Conservation (phyloP, 257 asterid species). For the Primulina tabacum region DNA sequence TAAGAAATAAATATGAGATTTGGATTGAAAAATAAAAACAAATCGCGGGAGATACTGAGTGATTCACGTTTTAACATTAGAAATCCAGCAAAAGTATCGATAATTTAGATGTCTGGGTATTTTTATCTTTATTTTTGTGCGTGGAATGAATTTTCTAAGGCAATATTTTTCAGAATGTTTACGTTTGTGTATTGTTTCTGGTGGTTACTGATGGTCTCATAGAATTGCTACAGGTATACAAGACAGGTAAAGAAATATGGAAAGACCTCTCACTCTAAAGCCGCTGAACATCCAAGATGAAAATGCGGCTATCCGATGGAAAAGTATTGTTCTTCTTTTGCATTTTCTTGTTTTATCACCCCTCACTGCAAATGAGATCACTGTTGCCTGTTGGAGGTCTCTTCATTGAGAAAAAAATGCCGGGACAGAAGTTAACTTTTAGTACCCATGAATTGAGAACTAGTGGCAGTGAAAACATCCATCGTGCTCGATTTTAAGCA, state of each 20-base stretch:
- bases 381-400: too few species aligned
- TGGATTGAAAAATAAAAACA: neutral
- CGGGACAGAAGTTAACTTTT: too few species aligned
- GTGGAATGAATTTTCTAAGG: neutral
- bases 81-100: too few species aligned
- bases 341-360: neutral
- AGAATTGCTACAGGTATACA: conserved; percentile 10
- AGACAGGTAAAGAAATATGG: too few species aligned
- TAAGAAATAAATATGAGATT: neutral
- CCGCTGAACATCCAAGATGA: conserved; percentile 65
- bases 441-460: too few species aligned
- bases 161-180: neutral
- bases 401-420: too few species aligned
- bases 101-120: neutral
- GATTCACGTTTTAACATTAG: neutral
- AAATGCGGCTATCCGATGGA: conserved; percentile 35
- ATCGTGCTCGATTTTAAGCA: too few species aligned
- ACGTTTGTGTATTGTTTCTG: neutral
- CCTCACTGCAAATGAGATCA: too few species aligned
- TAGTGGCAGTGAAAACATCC: too few species aligned
- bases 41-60: neutral
- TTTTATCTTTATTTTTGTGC: neutral
- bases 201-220: conserved; percentile 6
- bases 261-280: conserved; percentile 37
- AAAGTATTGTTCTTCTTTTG: conserved; percentile 22